A percentile compares a stretch with the other conserved stretches of the same genome.
phyloP scores from a whole-genome alignment of 768 basidiomycete species.

The Phaeolepiota aurea region DNA sequence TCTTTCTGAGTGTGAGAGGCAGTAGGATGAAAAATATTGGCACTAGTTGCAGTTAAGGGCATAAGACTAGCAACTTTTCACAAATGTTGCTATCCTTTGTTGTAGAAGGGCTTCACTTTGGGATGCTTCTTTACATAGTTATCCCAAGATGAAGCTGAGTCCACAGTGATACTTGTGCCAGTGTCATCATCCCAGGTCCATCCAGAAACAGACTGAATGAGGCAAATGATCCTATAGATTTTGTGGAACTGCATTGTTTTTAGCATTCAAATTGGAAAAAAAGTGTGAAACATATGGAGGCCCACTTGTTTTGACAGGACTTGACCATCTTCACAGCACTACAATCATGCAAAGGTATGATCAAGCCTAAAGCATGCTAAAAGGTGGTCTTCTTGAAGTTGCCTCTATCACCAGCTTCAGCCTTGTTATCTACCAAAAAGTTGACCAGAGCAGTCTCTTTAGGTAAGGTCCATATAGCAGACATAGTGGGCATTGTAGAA shows the following conservation, averaged over 20 bases:
- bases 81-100: conserved; percentile 14
- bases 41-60: conserved; percentile 5
- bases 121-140: conserved; percentile 14
- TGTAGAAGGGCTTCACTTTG: conserved; percentile 13
- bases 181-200: conserved; percentile 5
- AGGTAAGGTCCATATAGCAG: conserved; percentile 6
- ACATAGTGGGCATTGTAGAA: background rate
- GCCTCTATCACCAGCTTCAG: conserved; percentile 16
- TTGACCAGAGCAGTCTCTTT: conserved; percentile 11
- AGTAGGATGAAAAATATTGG: conserved; percentile 7
- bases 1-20: no score
- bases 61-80: conserved; percentile 4
- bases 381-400: conserved; percentile 14
- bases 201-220: conserved; percentile 4
- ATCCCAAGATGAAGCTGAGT: conserved; percentile 10
- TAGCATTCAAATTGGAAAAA: conserved; percentile 1
- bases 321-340: conserved; percentile 8
- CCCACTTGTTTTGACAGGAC: conserved; percentile 12
- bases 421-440: conserved; percentile 12
- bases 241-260: conserved; percentile 6
- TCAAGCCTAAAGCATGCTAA: conserved; percentile 1
- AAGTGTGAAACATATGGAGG: conserved; percentile 2
- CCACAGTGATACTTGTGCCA: conserved; percentile 1
- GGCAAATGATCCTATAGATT: conserved; percentile 5
- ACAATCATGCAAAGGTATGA: conserved; percentile 4